phyloP scores from a whole-genome alignment of 495 filamentous ascomycete genomes.

The Aspergillus mulundensis region DNA sequence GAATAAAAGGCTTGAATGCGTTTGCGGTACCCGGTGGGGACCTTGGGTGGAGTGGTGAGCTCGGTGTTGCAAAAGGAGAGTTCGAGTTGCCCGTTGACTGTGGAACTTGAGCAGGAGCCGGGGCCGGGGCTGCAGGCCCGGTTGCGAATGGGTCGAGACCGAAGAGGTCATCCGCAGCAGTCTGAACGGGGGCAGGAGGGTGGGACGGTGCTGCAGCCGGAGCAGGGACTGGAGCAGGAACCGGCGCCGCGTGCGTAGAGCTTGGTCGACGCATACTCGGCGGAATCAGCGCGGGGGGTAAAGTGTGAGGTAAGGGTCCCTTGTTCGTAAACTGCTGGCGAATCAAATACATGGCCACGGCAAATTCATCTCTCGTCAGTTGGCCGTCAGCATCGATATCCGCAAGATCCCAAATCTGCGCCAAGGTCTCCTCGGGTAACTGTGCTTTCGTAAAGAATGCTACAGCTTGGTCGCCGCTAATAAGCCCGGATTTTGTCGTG shows the following conservation, averaged over 20 bases:
- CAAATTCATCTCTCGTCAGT: slow-evolving; percentile 85
- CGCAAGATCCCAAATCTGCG: slow-evolving; percentile 96
- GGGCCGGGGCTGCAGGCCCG: slow-evolving; percentile 45
- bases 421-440: slow-evolving; percentile 82
- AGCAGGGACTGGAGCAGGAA: slow-evolving; percentile 16
- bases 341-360: slow-evolving; percentile 96
- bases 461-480: slow-evolving; percentile 94
- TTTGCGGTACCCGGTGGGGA: slow-evolving; percentile 39
- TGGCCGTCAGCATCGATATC: slow-evolving; percentile 90
- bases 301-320: slow-evolving; percentile 62
- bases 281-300: slow-evolving; percentile 80
- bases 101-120: slow-evolving; percentile 54
- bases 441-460: slow-evolving; percentile 89
- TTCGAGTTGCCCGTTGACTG: slow-evolving; percentile 69
- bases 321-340: slow-evolving; percentile 75
- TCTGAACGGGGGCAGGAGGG: slow-evolving; percentile 50
- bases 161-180: slow-evolving; percentile 87
- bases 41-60: slow-evolving; percentile 34
- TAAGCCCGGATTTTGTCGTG: slow-evolving; percentile 69
- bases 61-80: slow-evolving; percentile 34
- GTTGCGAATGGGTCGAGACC: slow-evolving; percentile 61
- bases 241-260: slow-evolving; percentile 43
- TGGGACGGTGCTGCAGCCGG: slow-evolving; percentile 49
- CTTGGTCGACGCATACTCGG: slow-evolving; percentile 77
- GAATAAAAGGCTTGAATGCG: slow-evolving; percentile 84